phyloP scores from a whole-genome alignment of 2,329 filamentous ascomycete genomes.

The Thyridium curvatum region DNA sequence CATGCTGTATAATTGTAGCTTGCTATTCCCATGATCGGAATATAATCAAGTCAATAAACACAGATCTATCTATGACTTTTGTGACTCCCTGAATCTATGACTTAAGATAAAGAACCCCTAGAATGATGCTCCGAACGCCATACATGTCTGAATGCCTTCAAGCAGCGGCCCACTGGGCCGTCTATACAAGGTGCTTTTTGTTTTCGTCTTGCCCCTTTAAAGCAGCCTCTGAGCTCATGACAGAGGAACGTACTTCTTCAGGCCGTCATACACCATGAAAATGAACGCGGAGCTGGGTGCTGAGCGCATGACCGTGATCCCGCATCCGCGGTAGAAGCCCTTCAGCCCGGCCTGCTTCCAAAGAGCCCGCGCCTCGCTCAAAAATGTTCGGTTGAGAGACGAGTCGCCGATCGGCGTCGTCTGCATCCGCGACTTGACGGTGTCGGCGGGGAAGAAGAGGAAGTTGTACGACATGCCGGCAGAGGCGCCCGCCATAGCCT shows the following conservation, averaged over 20 bases:
- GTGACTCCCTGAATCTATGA: too few relatives aligned
- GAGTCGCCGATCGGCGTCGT: slow-evolving; percentile 62
- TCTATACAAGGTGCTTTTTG: background rate
- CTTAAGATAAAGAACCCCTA: background rate
- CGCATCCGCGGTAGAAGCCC: slow-evolving; percentile 89
- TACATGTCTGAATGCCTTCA: background rate
- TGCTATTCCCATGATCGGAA: too few relatives aligned
- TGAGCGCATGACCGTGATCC: slow-evolving; percentile 81
- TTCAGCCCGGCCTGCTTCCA: slow-evolving; percentile 77
- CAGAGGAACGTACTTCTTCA: slow-evolving; percentile 63
- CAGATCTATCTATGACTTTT: too few relatives aligned
- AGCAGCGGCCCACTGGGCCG: background rate
- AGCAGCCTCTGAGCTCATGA: slow-evolving; percentile 14
- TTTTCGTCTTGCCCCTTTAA: background rate
- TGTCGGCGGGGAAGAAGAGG: slow-evolving; percentile 93
- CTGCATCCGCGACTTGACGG: slow-evolving; percentile 95
- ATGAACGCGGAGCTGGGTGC: slow-evolving; percentile 98
- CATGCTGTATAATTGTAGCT: too few relatives aligned
- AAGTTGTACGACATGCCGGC: slow-evolving; percentile 97
- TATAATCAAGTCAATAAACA: too few relatives aligned
- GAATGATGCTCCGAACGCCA: too few relatives aligned
- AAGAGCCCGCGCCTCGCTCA: slow-evolving; percentile 62
- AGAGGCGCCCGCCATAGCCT: slow-evolving; percentile 77
- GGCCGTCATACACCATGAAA: slow-evolving; percentile 86
- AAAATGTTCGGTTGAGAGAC: slow-evolving; percentile 59